Percentiles rank a stretch among this genome's conserved stretches.
Conservation (phyloP, 306 rosid genomes). For the Boehmeria nivea region DNA sequence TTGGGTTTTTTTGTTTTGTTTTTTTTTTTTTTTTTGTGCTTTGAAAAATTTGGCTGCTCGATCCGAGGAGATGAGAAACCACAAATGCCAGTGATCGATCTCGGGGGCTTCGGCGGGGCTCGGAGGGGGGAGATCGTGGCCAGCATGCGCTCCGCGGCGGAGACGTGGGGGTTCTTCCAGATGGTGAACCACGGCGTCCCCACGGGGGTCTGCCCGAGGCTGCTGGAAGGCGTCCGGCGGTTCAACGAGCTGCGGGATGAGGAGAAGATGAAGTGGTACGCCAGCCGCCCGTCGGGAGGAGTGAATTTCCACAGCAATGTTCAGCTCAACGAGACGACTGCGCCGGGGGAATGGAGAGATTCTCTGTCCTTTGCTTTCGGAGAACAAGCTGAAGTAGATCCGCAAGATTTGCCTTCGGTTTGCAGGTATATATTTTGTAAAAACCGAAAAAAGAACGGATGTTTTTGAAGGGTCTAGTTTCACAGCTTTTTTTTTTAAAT, state of each 20-base stretch:
- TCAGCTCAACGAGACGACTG: too few species aligned
- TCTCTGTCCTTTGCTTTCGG: constrained; percentile 11
- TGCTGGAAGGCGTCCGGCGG: constrained; percentile 26
- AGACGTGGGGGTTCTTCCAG: constrained; percentile 53
- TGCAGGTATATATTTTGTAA: too few species aligned
- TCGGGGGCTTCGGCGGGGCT: constrained; percentile 17
- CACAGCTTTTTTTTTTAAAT: too few species aligned
- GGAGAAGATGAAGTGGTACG: constrained; percentile 37
- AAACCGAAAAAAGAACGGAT: too few species aligned
- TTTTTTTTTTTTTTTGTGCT: too few species aligned
- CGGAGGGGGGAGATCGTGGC: constrained; percentile 17
- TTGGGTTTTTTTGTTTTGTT: too few species aligned
- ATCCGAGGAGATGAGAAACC: constrained; percentile 30
- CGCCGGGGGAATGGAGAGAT: constrained; percentile 30
- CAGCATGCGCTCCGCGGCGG: constrained; percentile 36
- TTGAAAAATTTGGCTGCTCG: too few species aligned
- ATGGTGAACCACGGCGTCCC: too few species aligned
- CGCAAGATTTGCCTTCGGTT: constrained; percentile 14
- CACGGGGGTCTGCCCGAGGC: constrained; percentile 14
- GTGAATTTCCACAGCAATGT: constrained; percentile 48
- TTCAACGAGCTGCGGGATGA: constrained; percentile 52
- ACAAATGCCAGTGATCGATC: constrained; percentile 46
- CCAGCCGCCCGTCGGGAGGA: too few species aligned
- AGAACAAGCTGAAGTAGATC: background rate
- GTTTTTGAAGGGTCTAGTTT: too few species aligned